Percentiles rank a stretch among this genome's conserved stretches.
These are phyloP conservation scores for Mariannaea elegans DNA, from an alignment of 2,329 filamentous ascomycete species.

Conservation along the genomic window DNA sequence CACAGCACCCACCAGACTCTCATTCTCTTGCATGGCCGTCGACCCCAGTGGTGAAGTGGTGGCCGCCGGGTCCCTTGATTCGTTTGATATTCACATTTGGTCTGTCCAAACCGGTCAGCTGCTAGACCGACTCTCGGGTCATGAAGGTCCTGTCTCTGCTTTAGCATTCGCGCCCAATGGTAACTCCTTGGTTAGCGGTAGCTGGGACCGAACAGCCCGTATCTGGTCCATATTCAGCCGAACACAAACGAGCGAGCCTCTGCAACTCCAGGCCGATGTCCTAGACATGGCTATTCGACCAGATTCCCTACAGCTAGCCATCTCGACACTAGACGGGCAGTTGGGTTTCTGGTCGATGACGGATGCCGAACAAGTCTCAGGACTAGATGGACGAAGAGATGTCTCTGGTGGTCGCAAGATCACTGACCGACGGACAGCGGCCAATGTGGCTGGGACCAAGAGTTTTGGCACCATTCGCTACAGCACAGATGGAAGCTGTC, in stretches of 20 bases:
- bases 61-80: slow-evolving; percentile 93
- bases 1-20: slow-evolving; percentile 88
- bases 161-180: slow-evolving; percentile 91
- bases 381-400: slow-evolving; percentile 89
- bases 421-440: slow-evolving; percentile 87
- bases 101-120: slow-evolving; percentile 97
- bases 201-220: slow-evolving; percentile 95
- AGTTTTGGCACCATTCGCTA: slow-evolving; percentile 89
- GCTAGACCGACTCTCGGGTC: slow-evolving; percentile 87
- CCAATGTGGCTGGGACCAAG: slow-evolving; percentile 90
- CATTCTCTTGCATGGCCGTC: slow-evolving; percentile 94
- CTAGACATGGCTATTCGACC: slow-evolving; percentile 87
- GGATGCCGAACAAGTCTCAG: slow-evolving; percentile 85
- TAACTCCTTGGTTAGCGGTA: slow-evolving; percentile 84
- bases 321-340: slow-evolving; percentile 93
- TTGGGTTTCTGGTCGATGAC: slow-evolving; percentile 94
- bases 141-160: slow-evolving; percentile 92
- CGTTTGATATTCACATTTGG: slow-evolving; percentile 98
- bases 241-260: slow-evolving; percentile 92
- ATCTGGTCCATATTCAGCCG: slow-evolving; percentile 96
- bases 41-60: slow-evolving; percentile 97
- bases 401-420: slow-evolving; percentile 91
- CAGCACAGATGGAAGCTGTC: slow-evolving; percentile 89
- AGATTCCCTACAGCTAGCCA: slow-evolving; percentile 89
- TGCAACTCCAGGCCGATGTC: slow-evolving; percentile 92